Evolutionary conservation across 345 rosid species (phyloP), one percentile per base, ranked within the genome.

Genomic region (Populus euphratica): DNA sequence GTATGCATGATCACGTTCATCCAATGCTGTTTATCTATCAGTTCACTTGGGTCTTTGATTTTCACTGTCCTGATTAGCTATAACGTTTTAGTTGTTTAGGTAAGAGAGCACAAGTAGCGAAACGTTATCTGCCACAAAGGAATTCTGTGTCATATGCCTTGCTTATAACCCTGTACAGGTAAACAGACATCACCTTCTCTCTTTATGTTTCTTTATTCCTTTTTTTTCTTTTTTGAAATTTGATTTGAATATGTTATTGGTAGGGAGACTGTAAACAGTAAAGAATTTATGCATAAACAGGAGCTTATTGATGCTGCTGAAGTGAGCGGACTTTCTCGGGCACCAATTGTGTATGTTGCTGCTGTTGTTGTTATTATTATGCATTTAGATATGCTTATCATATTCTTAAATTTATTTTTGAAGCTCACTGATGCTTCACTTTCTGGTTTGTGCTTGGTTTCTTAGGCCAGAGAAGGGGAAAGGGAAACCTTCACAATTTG

Each of bases 261-360:
- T 65, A 92, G 99, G 89, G 92, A 76, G 77, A 90, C 88, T 67
- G 52, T 84, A 29, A 83, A 82, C 80, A 97, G 91, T 76, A 86
- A 87, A 44, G 96, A 92, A 18, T 92, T 88, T 81, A 90, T 93
- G 99, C 83, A 77, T 50, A 92, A 91, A 80, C 93, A 91, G 85
- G 98, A 91, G 78, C 92, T 95, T 70, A 92, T 93, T 77, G 99
- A 93, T 86, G 96, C 92, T 44, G 87, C 97, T 77, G 99, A 96
- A 75, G 97, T 96, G 36, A 93, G 97, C 81, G 99, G 99, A 38
- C 97, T 93, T 82, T 93, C 98, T 81, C 89, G 89, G 59, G 86
- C 66, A 12, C 92, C 96, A 56, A 86, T 95, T 63, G 82, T 17
- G 98, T 93, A 87, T 50, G 98, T 63, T 73, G 33, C 29, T 84